Evolutionary conservation across 1,284 basidiomycete genomes (phyloP).

Genomic region (Cystodermella granulosa): DNA sequence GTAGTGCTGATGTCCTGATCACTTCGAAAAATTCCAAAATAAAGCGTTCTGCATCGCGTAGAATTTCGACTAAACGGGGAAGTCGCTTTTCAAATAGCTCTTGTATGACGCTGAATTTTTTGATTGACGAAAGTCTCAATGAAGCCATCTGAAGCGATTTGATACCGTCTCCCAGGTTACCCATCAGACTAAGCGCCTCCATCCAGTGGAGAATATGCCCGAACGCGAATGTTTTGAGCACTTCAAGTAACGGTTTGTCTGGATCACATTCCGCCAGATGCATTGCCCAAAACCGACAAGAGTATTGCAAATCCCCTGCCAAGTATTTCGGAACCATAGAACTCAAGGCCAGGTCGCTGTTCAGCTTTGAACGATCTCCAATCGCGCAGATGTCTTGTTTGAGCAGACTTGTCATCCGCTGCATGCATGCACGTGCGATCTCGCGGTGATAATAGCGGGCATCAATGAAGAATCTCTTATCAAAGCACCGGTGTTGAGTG

Average conservation of each 20-base stretch:
- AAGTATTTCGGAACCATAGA: background rate
- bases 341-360: background rate
- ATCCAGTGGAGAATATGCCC: background rate
- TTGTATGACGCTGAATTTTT: background rate
- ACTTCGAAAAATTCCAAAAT: background rate
- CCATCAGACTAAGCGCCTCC: background rate
- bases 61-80: background rate
- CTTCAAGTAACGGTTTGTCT: background rate
- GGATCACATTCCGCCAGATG: background rate
- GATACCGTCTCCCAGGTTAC: background rate
- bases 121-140: background rate
- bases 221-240: background rate
- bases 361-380: background rate
- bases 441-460: background rate
- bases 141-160: background rate
- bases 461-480: background rate
- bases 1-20: background rate
- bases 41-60: background rate
- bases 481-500: background rate
- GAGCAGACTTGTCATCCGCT: background rate
- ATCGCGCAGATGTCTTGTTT: background rate
- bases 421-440: background rate
- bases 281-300: background rate
- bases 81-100: background rate
- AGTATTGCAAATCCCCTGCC: background rate